Evolutionary conservation across 2,329 filamentous ascomycete genomes (phyloP).

Genomic region (Byssochlamys sp.): DNA sequence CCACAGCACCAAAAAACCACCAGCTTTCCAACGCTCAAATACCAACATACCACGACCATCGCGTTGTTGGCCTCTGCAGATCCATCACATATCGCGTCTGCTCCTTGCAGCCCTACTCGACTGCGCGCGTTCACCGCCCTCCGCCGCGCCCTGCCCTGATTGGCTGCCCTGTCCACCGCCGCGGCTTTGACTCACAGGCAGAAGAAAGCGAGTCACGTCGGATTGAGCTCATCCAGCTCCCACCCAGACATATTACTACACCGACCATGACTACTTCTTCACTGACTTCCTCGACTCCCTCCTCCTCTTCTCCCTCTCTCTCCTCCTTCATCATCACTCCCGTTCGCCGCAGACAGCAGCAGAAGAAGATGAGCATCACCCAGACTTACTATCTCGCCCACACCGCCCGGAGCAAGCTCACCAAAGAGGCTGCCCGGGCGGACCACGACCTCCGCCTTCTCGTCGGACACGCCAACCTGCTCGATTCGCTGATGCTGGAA

Average conservation of each 20-base stretch:
- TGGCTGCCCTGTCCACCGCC: background rate
- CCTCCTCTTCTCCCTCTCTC: background rate
- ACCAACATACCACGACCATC: background rate
- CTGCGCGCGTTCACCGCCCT: background rate
- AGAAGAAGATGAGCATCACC: constrained; percentile 89
- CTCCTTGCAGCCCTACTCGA: background rate
- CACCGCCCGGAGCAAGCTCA: constrained; percentile 92
- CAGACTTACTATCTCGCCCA: constrained; percentile 98
- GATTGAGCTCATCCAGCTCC: background rate
- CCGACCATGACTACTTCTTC: background rate
- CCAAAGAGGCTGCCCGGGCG: constrained; percentile 73
- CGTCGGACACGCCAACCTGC: constrained; percentile 94
- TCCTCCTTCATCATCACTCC: background rate
- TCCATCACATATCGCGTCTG: background rate
- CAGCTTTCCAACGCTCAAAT: background rate
- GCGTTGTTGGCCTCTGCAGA: background rate
- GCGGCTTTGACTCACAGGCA: background rate
- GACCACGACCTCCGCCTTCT: constrained; percentile 93
- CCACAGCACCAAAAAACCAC: too few species aligned
- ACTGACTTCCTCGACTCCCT: background rate
- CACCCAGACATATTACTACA: background rate
- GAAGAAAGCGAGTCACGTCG: background rate
- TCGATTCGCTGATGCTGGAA: constrained; percentile 85
- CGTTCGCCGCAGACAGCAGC: constrained; percentile 2
- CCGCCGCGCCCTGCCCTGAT: background rate